phyloP scores from a whole-genome alignment of 352 stramenopile species.

The Pelagophyceae sp. region DNA sequence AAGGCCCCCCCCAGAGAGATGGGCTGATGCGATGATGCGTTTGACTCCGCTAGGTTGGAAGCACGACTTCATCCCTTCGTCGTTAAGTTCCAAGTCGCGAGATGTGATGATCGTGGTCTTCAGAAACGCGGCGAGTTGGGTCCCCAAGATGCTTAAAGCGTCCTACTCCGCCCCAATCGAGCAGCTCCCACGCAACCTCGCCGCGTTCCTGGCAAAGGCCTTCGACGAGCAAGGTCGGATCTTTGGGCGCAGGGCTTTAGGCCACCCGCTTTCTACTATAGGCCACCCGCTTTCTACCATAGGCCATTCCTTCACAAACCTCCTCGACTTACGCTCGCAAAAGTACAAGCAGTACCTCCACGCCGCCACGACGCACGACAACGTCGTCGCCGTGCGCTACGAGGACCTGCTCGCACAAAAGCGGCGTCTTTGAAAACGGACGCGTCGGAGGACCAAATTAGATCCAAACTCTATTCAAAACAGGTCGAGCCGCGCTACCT shows the following conservation, averaged over 20 bases:
- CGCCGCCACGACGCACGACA: neutral
- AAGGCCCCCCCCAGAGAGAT: no score
- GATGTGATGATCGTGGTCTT: conserved; percentile 9
- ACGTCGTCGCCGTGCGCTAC: neutral
- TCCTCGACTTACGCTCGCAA: neutral
- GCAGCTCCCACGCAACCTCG: neutral
- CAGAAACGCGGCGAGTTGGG: neutral
- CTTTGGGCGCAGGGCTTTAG: neutral
- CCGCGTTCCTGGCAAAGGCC: neutral
- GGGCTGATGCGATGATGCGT: no score
- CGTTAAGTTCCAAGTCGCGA: neutral
- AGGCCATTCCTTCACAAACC: neutral
- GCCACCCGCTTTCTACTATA: neutral
- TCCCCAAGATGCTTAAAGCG: neutral
- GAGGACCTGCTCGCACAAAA: neutral
- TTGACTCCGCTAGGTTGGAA: conserved; percentile 13
- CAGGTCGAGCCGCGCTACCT: conserved; percentile 1
- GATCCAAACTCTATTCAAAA: no score
- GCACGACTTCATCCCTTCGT: conserved; percentile 6
- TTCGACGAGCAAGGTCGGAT: neutral
- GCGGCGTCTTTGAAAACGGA: no score
- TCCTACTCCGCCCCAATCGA: conserved; percentile 3
- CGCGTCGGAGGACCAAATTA: no score
- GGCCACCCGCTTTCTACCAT: neutral
- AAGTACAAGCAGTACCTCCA: conserved; percentile 6